These are phyloP conservation scores for Dalbergia oliveri DNA, from an alignment of 306 rosid genomes.

Conservation along the genomic window DNA sequence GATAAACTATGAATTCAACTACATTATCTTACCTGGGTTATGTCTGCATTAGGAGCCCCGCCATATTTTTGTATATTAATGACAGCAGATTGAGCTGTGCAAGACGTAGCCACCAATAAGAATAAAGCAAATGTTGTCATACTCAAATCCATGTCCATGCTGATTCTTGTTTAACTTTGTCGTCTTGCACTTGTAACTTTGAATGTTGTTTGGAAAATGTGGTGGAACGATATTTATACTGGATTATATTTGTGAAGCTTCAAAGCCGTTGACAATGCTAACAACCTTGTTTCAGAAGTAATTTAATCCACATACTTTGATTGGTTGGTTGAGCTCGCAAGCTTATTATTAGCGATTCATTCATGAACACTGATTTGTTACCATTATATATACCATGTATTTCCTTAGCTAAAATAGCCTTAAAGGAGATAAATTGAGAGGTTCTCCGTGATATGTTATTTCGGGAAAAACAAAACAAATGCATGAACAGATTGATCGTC, in stretches of 20 bases:
- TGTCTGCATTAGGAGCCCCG: slow-evolving; percentile 39
- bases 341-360: slow-evolving; percentile 1
- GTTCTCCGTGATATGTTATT: neutral
- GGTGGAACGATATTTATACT: neutral
- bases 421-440: neutral
- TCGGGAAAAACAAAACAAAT: neutral
- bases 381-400: neutral
- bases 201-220: neutral
- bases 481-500: neutral
- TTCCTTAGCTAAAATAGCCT: neutral
- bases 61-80: slow-evolving; percentile 30
- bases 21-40: slow-evolving; percentile 23
- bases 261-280: neutral
- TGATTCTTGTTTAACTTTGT: neutral
- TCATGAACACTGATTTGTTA: neutral
- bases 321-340: neutral
- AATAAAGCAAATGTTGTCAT: neutral
- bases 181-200: neutral
- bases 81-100: slow-evolving; percentile 23
- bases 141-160: slow-evolving; percentile 5
- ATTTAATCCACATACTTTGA: neutral
- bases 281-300: no score
- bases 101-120: slow-evolving; percentile 5
- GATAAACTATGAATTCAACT: no score
- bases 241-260: neutral